Percentiles rank a stretch among this genome's conserved stretches.
Evolutionary conservation across 73 alveolate genomes (phyloP).

Genomic region (Effrenium voratum): DNA sequence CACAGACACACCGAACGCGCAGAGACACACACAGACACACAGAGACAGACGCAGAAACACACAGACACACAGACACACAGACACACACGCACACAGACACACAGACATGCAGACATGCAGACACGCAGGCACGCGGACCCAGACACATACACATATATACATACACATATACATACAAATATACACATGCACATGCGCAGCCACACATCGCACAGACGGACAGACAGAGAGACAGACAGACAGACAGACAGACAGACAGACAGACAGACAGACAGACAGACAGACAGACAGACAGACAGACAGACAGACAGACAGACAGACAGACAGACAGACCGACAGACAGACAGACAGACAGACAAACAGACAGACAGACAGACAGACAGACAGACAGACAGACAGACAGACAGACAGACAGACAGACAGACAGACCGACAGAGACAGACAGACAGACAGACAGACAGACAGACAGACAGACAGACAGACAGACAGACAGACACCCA

Average conservation of each 20-base stretch:
- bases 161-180: too few species aligned
- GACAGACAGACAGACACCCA: neutral
- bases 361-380: neutral
- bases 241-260: too few species aligned
- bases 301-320: neutral
- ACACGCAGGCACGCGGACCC: neutral
- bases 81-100: too few species aligned
- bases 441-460: neutral
- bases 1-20: too few species aligned
- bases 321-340: neutral
- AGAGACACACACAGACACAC: too few species aligned
- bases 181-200: neutral
- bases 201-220: neutral
- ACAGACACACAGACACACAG: too few species aligned
- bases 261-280: neutral
- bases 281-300: neutral
- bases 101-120: too few species aligned
- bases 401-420: neutral
- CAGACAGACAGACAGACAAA: neutral
- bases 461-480: conserved; percentile 21
- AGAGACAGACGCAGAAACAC: too few species aligned
- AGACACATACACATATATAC: neutral
- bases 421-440: neutral
- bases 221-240: neutral
- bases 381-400: neutral